These are phyloP conservation scores for Spirogloea muscicola DNA, from an alignment of 139 green algal genomes.

Conservation along the genomic window DNA sequence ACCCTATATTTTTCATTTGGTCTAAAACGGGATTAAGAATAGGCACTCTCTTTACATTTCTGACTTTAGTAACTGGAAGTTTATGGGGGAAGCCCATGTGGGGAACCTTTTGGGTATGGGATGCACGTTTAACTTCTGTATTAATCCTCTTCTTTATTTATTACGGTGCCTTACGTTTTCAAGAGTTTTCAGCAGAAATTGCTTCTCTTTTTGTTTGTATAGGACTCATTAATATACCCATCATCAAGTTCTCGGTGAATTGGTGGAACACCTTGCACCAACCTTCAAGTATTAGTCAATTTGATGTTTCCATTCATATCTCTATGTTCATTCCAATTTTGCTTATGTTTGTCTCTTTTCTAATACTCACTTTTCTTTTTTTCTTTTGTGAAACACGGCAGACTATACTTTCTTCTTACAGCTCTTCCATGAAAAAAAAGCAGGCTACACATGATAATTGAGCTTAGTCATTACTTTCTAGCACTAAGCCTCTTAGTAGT, in stretches of 20 bases:
- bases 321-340: constrained; percentile 28
- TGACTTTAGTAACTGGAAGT: constrained; percentile 25
- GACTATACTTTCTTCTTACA: constrained; percentile 29
- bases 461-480: too few relatives aligned
- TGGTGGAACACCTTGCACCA: constrained; percentile 42
- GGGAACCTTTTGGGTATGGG: constrained; percentile 39
- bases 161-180: constrained; percentile 16
- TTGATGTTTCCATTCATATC: constrained; percentile 20
- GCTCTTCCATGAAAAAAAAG: constrained; percentile 12
- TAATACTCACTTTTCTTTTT: constrained; percentile 15
- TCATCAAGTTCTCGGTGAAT: constrained; percentile 39
- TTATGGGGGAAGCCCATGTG: constrained; percentile 37
- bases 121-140: constrained; percentile 34
- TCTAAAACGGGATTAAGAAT: constrained; percentile 19
- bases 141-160: constrained; percentile 30
- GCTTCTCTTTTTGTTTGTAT: constrained; percentile 23
- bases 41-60: constrained; percentile 29
- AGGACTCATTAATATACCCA: constrained; percentile 30
- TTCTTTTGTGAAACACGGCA: constrained; percentile 20
- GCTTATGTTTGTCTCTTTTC: constrained; percentile 24
- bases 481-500: neutral
- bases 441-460: too few relatives aligned
- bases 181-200: constrained; percentile 28
- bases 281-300: constrained; percentile 37
- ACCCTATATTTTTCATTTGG: constrained; percentile 20